phyloP scores from a whole-genome alignment of 2,329 filamentous ascomycete genomes.

The Ceratocystis albifundus region DNA sequence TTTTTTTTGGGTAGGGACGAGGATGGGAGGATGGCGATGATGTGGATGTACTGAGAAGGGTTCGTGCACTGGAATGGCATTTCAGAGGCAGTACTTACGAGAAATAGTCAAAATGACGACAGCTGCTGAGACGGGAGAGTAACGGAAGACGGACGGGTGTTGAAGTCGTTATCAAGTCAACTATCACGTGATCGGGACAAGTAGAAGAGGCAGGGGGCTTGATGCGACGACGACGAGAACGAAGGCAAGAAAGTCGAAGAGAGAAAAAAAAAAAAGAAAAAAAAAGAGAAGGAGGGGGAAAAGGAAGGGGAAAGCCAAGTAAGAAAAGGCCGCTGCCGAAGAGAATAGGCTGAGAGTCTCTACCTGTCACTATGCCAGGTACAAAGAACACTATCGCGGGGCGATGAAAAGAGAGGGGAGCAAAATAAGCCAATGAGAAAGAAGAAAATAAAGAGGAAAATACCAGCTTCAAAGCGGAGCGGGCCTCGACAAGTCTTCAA shows the following conservation, averaged over 20 bases:
- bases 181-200: not conserved
- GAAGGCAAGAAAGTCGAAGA: not conserved
- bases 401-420: conserved; percentile 23
- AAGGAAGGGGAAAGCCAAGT: not conserved
- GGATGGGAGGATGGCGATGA: not conserved
- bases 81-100: not conserved
- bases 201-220: conserved; percentile 19
- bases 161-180: not conserved
- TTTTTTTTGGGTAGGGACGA: conserved; percentile 12
- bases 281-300: conserved; percentile 4
- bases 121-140: not conserved
- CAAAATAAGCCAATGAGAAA: conserved; percentile 23
- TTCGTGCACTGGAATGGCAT: not conserved
- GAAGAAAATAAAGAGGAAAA: not conserved
- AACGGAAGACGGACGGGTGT: not conserved
- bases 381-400: not conserved
- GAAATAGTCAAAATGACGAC: not conserved
- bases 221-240: conserved; percentile 23
- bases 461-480: not conserved
- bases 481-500: not conserved
- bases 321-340: not conserved
- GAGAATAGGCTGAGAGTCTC: not conserved
- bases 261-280: not conserved
- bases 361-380: conserved; percentile 6
- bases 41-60: conserved; percentile 4